Conservation (phyloP, 257 asterid genomes). For the Solanum pimpinellifolium region DNA sequence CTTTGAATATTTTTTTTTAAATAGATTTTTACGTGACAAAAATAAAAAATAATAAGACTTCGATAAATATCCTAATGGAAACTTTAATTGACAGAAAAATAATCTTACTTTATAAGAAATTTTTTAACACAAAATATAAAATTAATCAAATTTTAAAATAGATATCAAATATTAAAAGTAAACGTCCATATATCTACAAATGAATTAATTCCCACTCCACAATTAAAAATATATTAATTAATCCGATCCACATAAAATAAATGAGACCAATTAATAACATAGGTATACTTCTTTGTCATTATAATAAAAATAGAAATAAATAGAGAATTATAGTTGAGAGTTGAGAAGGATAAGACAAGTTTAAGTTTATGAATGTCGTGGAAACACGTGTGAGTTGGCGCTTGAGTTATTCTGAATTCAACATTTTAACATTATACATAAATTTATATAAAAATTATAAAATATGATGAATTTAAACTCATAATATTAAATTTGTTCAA, state of each 20-base stretch:
- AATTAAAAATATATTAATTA: background rate
- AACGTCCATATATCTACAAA: background rate
- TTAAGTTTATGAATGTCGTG: background rate
- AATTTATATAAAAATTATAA: background rate
- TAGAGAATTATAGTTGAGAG: background rate
- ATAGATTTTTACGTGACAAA: rapidly evolving
- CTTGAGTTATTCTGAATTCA: background rate
- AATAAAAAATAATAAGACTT: too few relatives aligned
- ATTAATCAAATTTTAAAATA: too few relatives aligned
- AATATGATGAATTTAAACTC: background rate
- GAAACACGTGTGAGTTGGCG: background rate
- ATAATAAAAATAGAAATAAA: background rate
- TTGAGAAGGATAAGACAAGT: background rate
- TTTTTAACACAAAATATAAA: too few relatives aligned
- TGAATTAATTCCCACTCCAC: background rate
- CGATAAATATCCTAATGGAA: too few relatives aligned
- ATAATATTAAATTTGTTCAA: background rate
- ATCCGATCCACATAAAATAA: background rate
- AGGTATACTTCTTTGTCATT: background rate
- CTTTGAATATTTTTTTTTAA: too few relatives aligned
- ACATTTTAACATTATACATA: background rate
- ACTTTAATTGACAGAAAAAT: too few relatives aligned
- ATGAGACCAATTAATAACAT: background rate
- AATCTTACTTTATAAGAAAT: too few relatives aligned
- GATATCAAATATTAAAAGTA: too few relatives aligned